A percentile compares a stretch with the other conserved stretches of the same genome.
Conservation (phyloP, 2,329 filamentous ascomycete species). For the Thelonectria olida region DNA sequence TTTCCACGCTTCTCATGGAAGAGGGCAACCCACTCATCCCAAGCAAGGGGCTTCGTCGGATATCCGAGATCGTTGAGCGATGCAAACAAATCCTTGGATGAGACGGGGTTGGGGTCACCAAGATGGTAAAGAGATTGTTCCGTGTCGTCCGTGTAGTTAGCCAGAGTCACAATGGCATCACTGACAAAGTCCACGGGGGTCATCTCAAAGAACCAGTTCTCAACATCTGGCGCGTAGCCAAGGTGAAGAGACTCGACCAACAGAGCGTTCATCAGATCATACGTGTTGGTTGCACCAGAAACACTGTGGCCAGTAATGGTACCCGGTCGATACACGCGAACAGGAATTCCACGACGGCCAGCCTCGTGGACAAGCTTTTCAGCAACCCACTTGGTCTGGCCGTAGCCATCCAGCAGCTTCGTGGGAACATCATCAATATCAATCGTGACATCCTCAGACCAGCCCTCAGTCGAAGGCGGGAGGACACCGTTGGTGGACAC, state of each 20-base stretch:
- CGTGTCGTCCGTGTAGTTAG: constrained; percentile 68
- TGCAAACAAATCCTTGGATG: constrained; percentile 72
- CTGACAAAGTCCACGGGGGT: constrained; percentile 85
- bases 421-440: constrained; percentile 73
- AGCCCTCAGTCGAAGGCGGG: constrained; percentile 74
- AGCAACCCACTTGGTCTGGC: constrained; percentile 84
- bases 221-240: constrained; percentile 74
- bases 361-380: constrained; percentile 79
- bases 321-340: constrained; percentile 76
- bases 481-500: constrained; percentile 84
- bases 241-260: constrained; percentile 81
- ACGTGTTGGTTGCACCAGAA: constrained; percentile 80
- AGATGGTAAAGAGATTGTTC: constrained; percentile 77
- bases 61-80: constrained; percentile 75
- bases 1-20: constrained; percentile 77
- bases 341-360: constrained; percentile 72
- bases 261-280: constrained; percentile 79
- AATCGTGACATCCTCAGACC: constrained; percentile 75
- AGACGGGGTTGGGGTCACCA: constrained; percentile 75
- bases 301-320: constrained; percentile 82
- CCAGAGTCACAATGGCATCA: constrained; percentile 75
- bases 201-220: constrained; percentile 84
- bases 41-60: constrained; percentile 70
- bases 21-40: constrained; percentile 77
- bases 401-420: constrained; percentile 77